A percentile compares a stretch with the other conserved stretches of the same genome.
Evolutionary conservation across 2,329 filamentous ascomycete species (phyloP).

Genomic region (Diplocarpon rosae): DNA sequence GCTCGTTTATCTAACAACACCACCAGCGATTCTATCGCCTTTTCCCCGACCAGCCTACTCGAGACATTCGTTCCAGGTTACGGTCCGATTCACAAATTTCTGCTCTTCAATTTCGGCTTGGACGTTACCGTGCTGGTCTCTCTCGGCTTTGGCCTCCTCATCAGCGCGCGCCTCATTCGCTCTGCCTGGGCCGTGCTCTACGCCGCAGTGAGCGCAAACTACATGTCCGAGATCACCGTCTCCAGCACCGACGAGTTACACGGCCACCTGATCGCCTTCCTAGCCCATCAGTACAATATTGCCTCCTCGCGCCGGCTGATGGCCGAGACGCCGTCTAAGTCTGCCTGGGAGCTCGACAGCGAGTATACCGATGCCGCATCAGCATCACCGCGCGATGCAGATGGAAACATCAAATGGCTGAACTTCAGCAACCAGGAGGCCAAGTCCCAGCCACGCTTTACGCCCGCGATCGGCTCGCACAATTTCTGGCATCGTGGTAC

Average conservation of each 20-base stretch:
- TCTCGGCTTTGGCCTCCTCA: constrained; percentile 28
- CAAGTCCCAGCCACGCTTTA: constrained; percentile 39
- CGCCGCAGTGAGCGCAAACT: constrained; percentile 32
- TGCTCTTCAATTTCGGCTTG: constrained; percentile 22
- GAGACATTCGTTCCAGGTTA: constrained; percentile 27
- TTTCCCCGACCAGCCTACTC: constrained; percentile 21
- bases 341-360: constrained; percentile 38
- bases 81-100: constrained; percentile 23
- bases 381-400: constrained; percentile 32
- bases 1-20: constrained; percentile 7
- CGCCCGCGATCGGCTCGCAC: constrained; percentile 42
- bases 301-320: constrained; percentile 40
- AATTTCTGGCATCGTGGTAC: constrained; percentile 43
- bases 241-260: constrained; percentile 47
- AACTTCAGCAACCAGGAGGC: constrained; percentile 50
- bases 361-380: constrained; percentile 35
- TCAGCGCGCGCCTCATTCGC: constrained; percentile 30
- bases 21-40: neutral
- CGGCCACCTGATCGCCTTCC: constrained; percentile 45
- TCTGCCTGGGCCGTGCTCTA: constrained; percentile 30
- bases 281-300: constrained; percentile 41
- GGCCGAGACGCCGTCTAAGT: constrained; percentile 43
- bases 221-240: constrained; percentile 43
- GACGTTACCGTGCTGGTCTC: constrained; percentile 26
- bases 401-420: constrained; percentile 34